phyloP scores from a whole-genome alignment of 2,329 filamentous ascomycete genomes.

The Huntiella savannae region DNA sequence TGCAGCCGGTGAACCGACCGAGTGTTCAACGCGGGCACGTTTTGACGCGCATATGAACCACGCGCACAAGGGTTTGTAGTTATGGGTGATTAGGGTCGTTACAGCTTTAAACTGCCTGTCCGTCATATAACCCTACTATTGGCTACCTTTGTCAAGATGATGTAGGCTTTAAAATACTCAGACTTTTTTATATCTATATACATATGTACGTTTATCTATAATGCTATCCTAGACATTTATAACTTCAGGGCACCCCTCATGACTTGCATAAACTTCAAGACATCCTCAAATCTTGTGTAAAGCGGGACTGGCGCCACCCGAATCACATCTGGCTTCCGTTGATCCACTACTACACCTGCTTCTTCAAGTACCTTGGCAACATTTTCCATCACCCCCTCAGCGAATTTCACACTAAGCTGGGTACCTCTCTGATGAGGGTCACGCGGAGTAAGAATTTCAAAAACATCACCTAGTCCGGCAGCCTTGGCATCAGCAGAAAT shows the following conservation, averaged over 20 bases:
- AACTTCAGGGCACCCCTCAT: conserved; percentile 18
- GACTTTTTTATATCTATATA: neutral
- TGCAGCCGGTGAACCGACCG: too few species aligned
- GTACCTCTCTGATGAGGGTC: conserved; percentile 52
- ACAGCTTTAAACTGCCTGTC: too few species aligned
- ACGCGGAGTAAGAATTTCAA: conserved; percentile 49
- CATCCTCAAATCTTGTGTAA: conserved; percentile 65
- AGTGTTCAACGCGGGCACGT: too few species aligned
- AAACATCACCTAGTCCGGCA: conserved; percentile 21
- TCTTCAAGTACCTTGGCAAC: conserved; percentile 45
- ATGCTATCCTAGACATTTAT: neutral
- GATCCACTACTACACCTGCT: conserved; percentile 58
- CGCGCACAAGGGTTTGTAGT: too few species aligned
- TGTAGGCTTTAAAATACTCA: too few species aligned
- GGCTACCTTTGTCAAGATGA: too few species aligned
- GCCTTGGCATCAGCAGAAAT: conserved; percentile 27
- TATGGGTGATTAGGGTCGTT: too few species aligned
- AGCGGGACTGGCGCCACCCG: conserved; percentile 66
- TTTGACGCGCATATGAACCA: too few species aligned
- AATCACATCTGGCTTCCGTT: conserved; percentile 71
- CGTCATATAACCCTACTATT: too few species aligned
- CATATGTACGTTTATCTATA: neutral
- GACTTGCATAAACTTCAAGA: conserved; percentile 31
- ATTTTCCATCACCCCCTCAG: conserved; percentile 48
- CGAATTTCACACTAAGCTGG: conserved; percentile 57